Evolutionary conservation across 176 grass and related monocot genomes (phyloP).

Genomic region (Raddia distichophylla): DNA sequence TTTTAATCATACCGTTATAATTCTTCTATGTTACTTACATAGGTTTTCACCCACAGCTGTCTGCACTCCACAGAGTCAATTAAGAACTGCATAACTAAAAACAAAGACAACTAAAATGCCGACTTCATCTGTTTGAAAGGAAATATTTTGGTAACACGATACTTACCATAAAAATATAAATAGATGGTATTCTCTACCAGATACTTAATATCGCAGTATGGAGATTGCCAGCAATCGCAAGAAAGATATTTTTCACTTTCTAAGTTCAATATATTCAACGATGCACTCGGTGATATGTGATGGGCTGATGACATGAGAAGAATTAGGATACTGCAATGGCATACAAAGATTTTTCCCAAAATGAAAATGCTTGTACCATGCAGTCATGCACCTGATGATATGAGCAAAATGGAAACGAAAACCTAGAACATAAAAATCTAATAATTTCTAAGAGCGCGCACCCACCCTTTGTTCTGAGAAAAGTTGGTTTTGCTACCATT

Average conservation of each 20-base stretch:
- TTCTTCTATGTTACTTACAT: background rate
- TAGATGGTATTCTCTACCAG: constrained; percentile 4
- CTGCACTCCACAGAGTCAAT: background rate
- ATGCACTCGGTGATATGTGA: background rate
- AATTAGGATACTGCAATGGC: too few relatives aligned
- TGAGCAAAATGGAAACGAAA: constrained; percentile 12
- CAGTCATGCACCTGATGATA: background rate
- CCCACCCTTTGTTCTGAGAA: background rate
- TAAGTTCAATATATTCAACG: background rate
- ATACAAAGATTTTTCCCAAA: background rate
- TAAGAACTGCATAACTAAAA: background rate
- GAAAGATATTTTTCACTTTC: background rate
- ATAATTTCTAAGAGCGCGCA: background rate
- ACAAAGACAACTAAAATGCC: background rate
- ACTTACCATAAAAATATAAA: background rate
- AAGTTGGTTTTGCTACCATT: background rate
- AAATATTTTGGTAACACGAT: background rate
- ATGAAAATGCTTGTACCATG: constrained; percentile 1
- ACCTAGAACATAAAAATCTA: constrained; percentile 4
- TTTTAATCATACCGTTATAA: background rate
- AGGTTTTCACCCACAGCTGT: background rate
- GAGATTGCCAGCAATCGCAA: background rate
- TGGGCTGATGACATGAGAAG: too few relatives aligned
- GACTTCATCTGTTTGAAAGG: background rate
- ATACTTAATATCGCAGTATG: background rate